Conservation (phyloP, 495 filamentous ascomycete genomes). For the Trichoderma asperelloides region DNA sequence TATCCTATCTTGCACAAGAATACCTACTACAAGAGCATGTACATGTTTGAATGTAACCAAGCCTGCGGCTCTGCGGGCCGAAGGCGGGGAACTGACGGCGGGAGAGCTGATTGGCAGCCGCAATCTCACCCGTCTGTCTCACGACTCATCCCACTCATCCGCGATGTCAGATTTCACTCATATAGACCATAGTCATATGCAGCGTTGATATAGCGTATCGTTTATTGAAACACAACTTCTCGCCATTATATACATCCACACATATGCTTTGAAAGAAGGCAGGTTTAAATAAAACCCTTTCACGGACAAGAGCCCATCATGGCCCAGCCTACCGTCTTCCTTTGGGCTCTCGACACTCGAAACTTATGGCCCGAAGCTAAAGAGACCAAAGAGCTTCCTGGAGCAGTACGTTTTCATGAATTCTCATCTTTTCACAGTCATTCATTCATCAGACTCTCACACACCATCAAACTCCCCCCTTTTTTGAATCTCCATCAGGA, state of each 20-base stretch:
- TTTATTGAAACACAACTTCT: too few relatives aligned
- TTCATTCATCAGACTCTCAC: too few relatives aligned
- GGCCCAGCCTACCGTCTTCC: conserved; percentile 12
- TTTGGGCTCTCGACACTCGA: conserved; percentile 40
- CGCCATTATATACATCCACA: not conserved
- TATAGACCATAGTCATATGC: not conserved
- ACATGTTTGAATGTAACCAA: not conserved
- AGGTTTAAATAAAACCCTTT: too few relatives aligned
- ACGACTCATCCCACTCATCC: not conserved
- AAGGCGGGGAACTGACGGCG: not conserved
- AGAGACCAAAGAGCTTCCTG: conserved; percentile 30
- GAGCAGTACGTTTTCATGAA: conserved; percentile 23
- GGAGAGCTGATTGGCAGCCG: conserved; percentile 1
- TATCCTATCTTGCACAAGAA: too few relatives aligned
- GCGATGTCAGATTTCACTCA: not conserved
- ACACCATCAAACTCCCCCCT: too few relatives aligned
- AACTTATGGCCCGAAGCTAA: conserved; percentile 32
- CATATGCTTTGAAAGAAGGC: not conserved
- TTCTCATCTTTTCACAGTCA: not conserved
- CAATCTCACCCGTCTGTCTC: not conserved
- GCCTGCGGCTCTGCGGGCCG: conserved; percentile 3
- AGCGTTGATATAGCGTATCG: too few relatives aligned
- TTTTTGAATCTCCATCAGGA: too few relatives aligned
- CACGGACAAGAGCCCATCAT: conserved; percentile 12
- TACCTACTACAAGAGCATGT: not conserved